Conservation (phyloP, 352 stramenopile genomes). For the Phytophthora fragariae region DNA sequence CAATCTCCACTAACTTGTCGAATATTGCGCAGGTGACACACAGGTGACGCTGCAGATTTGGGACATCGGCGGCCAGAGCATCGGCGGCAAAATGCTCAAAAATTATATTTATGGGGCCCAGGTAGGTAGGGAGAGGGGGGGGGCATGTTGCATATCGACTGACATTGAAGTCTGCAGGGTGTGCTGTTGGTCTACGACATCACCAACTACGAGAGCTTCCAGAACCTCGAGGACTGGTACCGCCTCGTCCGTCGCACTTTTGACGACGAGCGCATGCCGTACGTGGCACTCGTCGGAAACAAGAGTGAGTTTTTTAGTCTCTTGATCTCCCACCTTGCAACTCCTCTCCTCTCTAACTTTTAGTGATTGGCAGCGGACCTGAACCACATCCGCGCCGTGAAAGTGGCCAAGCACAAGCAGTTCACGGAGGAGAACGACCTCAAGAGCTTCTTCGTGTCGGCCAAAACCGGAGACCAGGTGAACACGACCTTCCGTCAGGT, state of each 20-base stretch:
- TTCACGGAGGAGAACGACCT: constrained; percentile 95
- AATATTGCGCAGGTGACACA: constrained; percentile 66
- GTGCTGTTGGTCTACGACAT: constrained; percentile 96
- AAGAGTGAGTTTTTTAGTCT: constrained; percentile 78
- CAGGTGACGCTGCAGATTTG: constrained; percentile 94
- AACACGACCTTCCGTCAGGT: constrained; percentile 90
- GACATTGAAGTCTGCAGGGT: constrained; percentile 42
- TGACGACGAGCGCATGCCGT: constrained; percentile 85
- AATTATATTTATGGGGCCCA: constrained; percentile 96
- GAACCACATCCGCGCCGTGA: constrained; percentile 91
- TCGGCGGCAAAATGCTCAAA: constrained; percentile 86
- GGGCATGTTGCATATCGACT: neutral
- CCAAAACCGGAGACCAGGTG: constrained; percentile 94
- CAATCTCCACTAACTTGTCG: neutral
- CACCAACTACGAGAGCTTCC: constrained; percentile 96
- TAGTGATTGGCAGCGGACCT: constrained; percentile 71
- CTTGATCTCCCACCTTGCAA: neutral
- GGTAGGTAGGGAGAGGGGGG: constrained; percentile 30
- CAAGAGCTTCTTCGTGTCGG: constrained; percentile 93
- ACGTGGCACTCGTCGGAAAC: constrained; percentile 92
- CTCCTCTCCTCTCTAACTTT: constrained; percentile 3
- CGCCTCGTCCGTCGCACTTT: constrained; percentile 92
- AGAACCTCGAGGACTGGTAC: constrained; percentile 96
- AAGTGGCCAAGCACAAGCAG: constrained; percentile 89
- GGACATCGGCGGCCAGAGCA: constrained; percentile 95